A percentile compares a stretch with the other conserved stretches of the same genome.
Evolutionary conservation across 2,329 filamentous ascomycete species (phyloP).

Genomic region (Mycosphaerella sp.): DNA sequence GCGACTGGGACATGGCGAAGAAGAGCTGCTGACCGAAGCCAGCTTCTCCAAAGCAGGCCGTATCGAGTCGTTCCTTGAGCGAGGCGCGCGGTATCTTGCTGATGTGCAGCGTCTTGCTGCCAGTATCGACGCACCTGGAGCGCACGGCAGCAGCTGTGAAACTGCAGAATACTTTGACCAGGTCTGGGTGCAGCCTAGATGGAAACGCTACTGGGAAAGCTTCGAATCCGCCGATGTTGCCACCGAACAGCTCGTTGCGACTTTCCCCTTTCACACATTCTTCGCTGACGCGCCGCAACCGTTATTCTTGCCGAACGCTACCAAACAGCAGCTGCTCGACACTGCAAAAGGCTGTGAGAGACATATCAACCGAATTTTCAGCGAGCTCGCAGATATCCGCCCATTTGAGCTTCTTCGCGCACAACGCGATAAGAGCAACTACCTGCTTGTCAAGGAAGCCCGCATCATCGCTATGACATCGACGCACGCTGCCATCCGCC

Average conservation of each 20-base stretch:
- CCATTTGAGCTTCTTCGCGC: slow-evolving; percentile 91
- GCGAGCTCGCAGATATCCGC: slow-evolving; percentile 83
- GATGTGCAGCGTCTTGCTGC: slow-evolving; percentile 82
- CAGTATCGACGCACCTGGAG: slow-evolving; percentile 80
- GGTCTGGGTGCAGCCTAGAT: slow-evolving; percentile 82
- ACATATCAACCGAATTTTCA: slow-evolving; percentile 85
- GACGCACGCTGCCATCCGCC: slow-evolving; percentile 91
- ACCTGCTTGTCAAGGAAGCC: slow-evolving; percentile 91
- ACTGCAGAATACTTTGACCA: slow-evolving; percentile 95
- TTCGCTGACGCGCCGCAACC: slow-evolving; percentile 84
- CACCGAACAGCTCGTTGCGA: slow-evolving; percentile 55
- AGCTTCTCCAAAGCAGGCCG: slow-evolving; percentile 92
- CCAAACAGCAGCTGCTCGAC: slow-evolving; percentile 64
- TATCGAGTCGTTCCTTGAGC: slow-evolving; percentile 91
- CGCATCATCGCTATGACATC: slow-evolving; percentile 98
- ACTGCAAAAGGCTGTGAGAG: slow-evolving; percentile 77
- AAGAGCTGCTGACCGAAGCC: slow-evolving; percentile 77
- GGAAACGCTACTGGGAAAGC: slow-evolving; percentile 74
- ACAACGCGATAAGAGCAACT: slow-evolving; percentile 90
- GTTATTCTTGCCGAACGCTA: slow-evolving; percentile 63
- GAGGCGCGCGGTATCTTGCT: slow-evolving; percentile 67
- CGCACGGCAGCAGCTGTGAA: slow-evolving; percentile 94
- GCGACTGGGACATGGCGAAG: slow-evolving; percentile 88
- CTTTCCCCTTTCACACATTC: slow-evolving; percentile 83
- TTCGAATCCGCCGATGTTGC: slow-evolving; percentile 47